Percentiles rank a stretch among this genome's conserved stretches.
Conservation (phyloP, 2,329 filamentous ascomycete genomes). For the Cladophialophora bantiana region DNA sequence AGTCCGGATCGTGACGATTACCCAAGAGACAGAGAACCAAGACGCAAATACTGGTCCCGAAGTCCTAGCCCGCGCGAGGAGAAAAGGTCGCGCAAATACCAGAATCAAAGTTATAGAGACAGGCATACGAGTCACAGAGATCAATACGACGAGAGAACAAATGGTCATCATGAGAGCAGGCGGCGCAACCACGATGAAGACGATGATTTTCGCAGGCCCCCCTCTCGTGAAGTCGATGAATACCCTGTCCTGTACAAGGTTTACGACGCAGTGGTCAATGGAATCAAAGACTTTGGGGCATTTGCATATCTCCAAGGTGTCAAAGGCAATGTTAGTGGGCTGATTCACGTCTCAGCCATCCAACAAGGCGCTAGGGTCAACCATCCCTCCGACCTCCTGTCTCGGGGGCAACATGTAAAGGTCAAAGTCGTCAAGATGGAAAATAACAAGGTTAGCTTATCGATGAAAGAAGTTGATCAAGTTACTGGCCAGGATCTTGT, state of each 20-base stretch:
- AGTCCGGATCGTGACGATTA: constrained; percentile 60
- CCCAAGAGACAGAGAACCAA: constrained; percentile 55
- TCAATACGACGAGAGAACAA: constrained; percentile 40
- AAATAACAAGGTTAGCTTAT: constrained; percentile 79
- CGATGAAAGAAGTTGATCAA: constrained; percentile 98
- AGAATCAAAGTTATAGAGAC: constrained; percentile 58
- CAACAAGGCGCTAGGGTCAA: constrained; percentile 84
- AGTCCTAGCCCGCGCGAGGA: constrained; percentile 59
- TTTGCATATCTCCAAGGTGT: constrained; percentile 94
- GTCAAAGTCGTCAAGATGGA: constrained; percentile 93
- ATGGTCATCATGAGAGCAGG: constrained; percentile 49
- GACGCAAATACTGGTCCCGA: constrained; percentile 57
- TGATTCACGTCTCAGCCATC: constrained; percentile 93
- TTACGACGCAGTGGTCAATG: constrained; percentile 88
- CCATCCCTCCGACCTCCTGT: constrained; percentile 86
- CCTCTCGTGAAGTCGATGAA: constrained; percentile 79
- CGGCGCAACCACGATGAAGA: constrained; percentile 57
- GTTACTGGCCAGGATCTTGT: constrained; percentile 81
- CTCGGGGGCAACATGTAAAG: constrained; percentile 81
- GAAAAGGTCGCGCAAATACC: constrained; percentile 46
- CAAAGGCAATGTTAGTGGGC: constrained; percentile 84
- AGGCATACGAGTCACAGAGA: constrained; percentile 28
- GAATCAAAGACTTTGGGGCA: constrained; percentile 92
- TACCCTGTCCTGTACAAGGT: constrained; percentile 81
- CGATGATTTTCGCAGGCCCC: constrained; percentile 69